Percentiles rank a stretch among this genome's conserved stretches.
Evolutionary conservation across 2,329 filamentous ascomycete species (phyloP).

Genomic region (Ophiostoma himal-ulmi): DNA sequence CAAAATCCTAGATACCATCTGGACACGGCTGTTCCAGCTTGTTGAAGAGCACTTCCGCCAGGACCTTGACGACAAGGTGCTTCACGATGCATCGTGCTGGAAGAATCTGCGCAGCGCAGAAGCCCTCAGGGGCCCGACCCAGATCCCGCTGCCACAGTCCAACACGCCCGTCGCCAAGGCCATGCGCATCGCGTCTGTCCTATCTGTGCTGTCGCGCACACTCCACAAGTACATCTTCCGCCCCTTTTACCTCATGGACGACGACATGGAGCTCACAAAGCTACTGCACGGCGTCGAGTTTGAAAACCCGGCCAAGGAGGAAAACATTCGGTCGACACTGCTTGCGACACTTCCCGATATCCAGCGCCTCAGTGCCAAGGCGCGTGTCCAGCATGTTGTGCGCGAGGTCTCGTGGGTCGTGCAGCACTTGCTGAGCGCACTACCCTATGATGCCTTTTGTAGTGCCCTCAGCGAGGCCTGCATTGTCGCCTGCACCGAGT

Average conservation of each 20-base stretch:
- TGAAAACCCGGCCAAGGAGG: constrained; percentile 31
- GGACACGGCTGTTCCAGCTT: constrained; percentile 33
- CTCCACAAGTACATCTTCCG: constrained; percentile 35
- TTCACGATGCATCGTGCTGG: constrained; percentile 34
- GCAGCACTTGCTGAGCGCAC: constrained; percentile 32
- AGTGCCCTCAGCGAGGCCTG: constrained; percentile 30
- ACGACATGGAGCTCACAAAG: constrained; percentile 31
- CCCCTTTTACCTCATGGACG: constrained; percentile 33
- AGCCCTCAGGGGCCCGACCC: constrained; percentile 33
- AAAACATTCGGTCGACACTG: constrained; percentile 32
- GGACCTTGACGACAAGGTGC: constrained; percentile 32
- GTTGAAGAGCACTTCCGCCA: constrained; percentile 33
- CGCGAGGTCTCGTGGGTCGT: constrained; percentile 34
- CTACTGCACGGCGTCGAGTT: constrained; percentile 33
- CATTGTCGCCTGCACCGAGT: constrained; percentile 32
- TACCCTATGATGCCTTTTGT: constrained; percentile 33
- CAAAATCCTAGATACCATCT: constrained; percentile 34
- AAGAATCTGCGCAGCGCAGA: constrained; percentile 32
- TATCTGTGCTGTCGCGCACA: constrained; percentile 33
- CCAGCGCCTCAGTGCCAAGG: constrained; percentile 29
- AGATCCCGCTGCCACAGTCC: constrained; percentile 34
- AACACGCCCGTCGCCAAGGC: constrained; percentile 35
- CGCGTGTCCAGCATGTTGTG: constrained; percentile 33
- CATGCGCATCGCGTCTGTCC: constrained; percentile 35
- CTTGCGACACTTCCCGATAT: constrained; percentile 32